Base-by-base conservation (phyloP, 805 yeast genomes). In the Peterozyma toletana region DNA sequence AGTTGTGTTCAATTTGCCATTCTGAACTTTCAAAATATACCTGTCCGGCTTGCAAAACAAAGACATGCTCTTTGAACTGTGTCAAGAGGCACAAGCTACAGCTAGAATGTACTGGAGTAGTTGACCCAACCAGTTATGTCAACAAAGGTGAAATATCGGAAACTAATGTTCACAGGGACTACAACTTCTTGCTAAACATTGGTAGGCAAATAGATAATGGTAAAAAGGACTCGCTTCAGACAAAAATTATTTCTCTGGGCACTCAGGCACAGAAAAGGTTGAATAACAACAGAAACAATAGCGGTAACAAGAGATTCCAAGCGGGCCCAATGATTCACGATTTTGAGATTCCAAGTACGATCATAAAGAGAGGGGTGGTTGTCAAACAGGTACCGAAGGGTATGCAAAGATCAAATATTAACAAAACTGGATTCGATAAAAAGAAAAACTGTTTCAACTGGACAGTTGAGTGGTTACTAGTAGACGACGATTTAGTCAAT, bases 391-490 rank as follows among this genome's bases (percentile, higher is more conserved):
- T 84, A 18, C 95, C 96, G 0, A 64, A 65, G 17, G 95, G 93
- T 0, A 86, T 88, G 95, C 72, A 79, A 14, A 62, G 95, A 39
- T 68, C 86, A 2, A 55, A 56, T 5, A 58, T 68, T 45, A 88
- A 88, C 56, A 81, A 78, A 51, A 75, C 89, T 0, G 79, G 80
- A 3, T 85, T 78, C 71, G 90, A 87, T 57, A 75, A 77, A 56
- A 72, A 72, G 47, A 62, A 69, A 47, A 75, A 79, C 41, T 58
- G 73, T 7, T 87, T 75, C 57, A 75, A 74, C 14, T 88, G 96
- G 96, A 82, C 95, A 0, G 62, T 88, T 0, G 95, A 88, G 57
- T 84, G 88, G 86, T 56, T 75, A 1, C 47, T 80, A 2, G 58
- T 74, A 3, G 61, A 58, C 11, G 55, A 57, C 11, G 50, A 57